Base-by-base conservation (phyloP, 1,284 basidiomycete species). In the Malassezia yamatoensis region DNA sequence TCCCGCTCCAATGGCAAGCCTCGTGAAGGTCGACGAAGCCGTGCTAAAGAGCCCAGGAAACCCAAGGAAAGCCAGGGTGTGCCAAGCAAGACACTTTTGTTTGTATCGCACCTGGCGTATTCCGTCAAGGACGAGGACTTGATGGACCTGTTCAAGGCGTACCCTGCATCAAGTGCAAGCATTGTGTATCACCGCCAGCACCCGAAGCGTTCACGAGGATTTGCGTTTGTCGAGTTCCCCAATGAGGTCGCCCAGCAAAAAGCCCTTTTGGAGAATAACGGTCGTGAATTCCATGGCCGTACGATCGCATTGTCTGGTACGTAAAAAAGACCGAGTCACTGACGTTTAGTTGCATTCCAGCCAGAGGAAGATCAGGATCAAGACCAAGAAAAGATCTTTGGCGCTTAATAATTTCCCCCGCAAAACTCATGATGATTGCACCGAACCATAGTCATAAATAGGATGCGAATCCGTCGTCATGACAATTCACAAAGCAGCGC, bases 141-240 rank as follows among this genome's bases (percentile, higher is more conserved):
- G 18, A 44, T 54, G 53, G 39, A 49, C 21, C 21, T 54, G 7
- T 50, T 54, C 16, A n/a, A 46, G n/a, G 29, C 53, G 3, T 54
- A 54, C 47, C 20, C 20, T 3, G 39, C 40, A 8, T 39, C 37
- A 34, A 54, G 48, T 32, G 53, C 53, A 11, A 34, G 37, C 6
- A 38, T 54, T n/a, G 35, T 49, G 39, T 21, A 21, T 35, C 21
- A 37, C 20, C 38, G 41, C n/a, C 32, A 40, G n/a, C 13, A 36
- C 10, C 39, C 46, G 1, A 21, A n/a, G 16, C 38, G n/a, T 11
- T 54, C 53, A n/a, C 36, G 47, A 20, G 53, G 53, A 11, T 54
- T 54, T 18, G 53, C 53, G 9, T 50, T 54, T 34, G 53, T 49
- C 10, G 53, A 54, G 15, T 54, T 54, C 35, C 40, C 20, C 7